Conservation (phyloP, 1,284 basidiomycete species). For the Tilletia horrida region DNA sequence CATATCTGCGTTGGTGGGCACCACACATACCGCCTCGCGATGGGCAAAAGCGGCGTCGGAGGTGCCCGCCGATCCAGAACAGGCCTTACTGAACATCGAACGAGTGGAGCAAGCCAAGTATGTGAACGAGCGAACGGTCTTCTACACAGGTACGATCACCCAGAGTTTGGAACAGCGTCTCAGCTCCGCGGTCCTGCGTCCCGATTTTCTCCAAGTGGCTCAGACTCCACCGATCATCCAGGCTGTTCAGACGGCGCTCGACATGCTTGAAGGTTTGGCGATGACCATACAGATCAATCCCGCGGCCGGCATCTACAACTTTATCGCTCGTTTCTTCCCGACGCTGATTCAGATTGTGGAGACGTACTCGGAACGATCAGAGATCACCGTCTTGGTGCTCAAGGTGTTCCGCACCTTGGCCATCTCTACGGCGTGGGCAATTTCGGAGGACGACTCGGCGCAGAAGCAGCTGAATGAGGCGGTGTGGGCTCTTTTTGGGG, state of each 20-base stretch:
- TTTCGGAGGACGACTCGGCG: slow-evolving; percentile 26
- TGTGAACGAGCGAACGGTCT: slow-evolving; percentile 14
- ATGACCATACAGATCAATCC: slow-evolving; percentile 35
- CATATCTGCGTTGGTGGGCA: slow-evolving; percentile 37
- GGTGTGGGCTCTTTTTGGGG: slow-evolving; percentile 28
- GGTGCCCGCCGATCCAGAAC: slow-evolving; percentile 19
- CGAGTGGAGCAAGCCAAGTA: not conserved
- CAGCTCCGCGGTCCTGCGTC: slow-evolving; percentile 30
- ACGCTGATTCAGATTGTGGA: slow-evolving; percentile 33
- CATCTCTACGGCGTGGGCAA: slow-evolving; percentile 30
- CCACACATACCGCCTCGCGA: slow-evolving; percentile 18
- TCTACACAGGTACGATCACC: slow-evolving; percentile 28
- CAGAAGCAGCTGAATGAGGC: slow-evolving; percentile 31
- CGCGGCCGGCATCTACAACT: slow-evolving; percentile 35
- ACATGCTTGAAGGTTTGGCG: slow-evolving; percentile 43
- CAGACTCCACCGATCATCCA: slow-evolving; percentile 37
- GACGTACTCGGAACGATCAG: slow-evolving; percentile 32
- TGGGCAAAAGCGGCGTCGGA: slow-evolving; percentile 18
- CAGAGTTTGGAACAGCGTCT: slow-evolving; percentile 37
- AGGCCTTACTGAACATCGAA: not conserved
- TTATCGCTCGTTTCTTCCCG: slow-evolving; percentile 35
- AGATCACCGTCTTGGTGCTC: slow-evolving; percentile 31
- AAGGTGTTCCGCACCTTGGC: slow-evolving; percentile 31
- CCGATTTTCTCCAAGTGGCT: slow-evolving; percentile 30
- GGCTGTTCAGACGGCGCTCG: slow-evolving; percentile 36